Base-by-base conservation (phyloP, 192 early-diverging fungal species). In the Entomortierella chlamydospora region DNA sequence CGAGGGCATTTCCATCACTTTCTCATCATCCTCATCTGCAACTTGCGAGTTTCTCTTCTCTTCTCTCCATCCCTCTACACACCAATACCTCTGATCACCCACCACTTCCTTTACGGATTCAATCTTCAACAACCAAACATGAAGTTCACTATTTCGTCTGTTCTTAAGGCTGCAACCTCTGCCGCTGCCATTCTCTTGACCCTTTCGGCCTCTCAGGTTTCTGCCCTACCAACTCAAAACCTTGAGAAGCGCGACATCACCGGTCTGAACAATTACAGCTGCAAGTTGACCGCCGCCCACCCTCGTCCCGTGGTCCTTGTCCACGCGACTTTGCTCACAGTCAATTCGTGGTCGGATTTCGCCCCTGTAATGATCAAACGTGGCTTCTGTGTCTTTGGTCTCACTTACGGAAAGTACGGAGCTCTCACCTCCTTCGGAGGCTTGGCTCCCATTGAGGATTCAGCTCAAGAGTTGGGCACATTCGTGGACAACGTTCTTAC, bases 361-460 rank as follows among this genome's bases (percentile, higher is more conserved):
- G 55, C 34, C 2, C 73, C 65, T 17, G 31, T n/a, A 17, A 22
- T 76, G 5, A 54, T 68, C 73, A 62, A 62, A 29, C 15, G 28
- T 0, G 65, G 65, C 18, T 68, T 63, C 65, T 76, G 73, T 42
- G 65, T 68, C 25, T 76, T 63, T 42, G 64, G 64, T 29, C 61
- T 68, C 22, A 68, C 58, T 25, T 76, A 76, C 23, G 73, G 65
- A 6, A 42, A 63, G 23, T 63, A 57, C 34, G 43, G 33, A 20
- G 29, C 13, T 11, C 12, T 34, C 13, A 17, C 30, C n/a, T 11
- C 23, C 22, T 61, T 79, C 45, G 76, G 68, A 3, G 76, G 68
- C 22, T 22, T 79, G 31, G 54, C 54, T 15, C 50, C 60, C n/a
- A 79, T 79, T 20, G 74, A 69, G 54, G 42, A 54, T 0, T 64